Conservation (phyloP, 176 grass and related monocot species). For the Phoenix dactylifera region DNA sequence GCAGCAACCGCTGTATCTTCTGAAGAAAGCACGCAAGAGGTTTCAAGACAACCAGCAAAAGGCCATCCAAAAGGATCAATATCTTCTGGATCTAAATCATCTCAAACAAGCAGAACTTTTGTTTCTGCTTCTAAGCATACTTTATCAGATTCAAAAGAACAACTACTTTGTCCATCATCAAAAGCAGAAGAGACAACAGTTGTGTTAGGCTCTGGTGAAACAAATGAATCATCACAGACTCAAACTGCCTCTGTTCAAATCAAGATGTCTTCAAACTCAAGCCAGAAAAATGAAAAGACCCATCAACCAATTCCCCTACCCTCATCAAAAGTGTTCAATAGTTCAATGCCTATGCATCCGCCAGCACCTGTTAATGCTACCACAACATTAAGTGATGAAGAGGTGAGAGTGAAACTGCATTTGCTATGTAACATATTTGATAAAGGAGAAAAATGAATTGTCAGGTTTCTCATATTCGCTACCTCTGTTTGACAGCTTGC, state of each 20-base stretch:
- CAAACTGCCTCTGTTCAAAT: constrained; percentile 21
- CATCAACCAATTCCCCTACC: constrained; percentile 35
- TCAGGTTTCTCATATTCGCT: neutral
- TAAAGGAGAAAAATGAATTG: too few species aligned
- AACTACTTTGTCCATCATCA: constrained; percentile 19
- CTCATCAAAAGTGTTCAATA: constrained; percentile 39
- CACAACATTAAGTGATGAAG: constrained; percentile 82
- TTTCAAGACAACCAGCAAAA: constrained; percentile 44
- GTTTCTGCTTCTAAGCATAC: constrained; percentile 39
- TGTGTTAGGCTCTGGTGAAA: constrained; percentile 37
- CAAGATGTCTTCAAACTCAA: constrained; percentile 48
- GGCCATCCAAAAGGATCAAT: constrained; percentile 40
- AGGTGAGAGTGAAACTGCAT: constrained; percentile 36
- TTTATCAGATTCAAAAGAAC: constrained; percentile 42
- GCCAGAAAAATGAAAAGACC: constrained; percentile 64
- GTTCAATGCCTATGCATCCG: constrained; percentile 31
- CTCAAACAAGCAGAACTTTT: constrained; percentile 44
- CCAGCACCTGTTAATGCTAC: constrained; percentile 32
- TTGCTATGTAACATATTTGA: too few species aligned
- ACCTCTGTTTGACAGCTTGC: constrained; percentile 62
- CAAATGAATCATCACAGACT: constrained; percentile 34
- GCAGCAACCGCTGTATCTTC: constrained; percentile 9
- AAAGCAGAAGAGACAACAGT: constrained; percentile 28
- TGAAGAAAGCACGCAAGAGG: constrained; percentile 40
- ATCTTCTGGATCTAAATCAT: constrained; percentile 45